Percentiles rank a stretch among this genome's conserved stretches.
Conservation (phyloP, 2,329 filamentous ascomycete genomes). For the Colletotrichum liaoningense region DNA sequence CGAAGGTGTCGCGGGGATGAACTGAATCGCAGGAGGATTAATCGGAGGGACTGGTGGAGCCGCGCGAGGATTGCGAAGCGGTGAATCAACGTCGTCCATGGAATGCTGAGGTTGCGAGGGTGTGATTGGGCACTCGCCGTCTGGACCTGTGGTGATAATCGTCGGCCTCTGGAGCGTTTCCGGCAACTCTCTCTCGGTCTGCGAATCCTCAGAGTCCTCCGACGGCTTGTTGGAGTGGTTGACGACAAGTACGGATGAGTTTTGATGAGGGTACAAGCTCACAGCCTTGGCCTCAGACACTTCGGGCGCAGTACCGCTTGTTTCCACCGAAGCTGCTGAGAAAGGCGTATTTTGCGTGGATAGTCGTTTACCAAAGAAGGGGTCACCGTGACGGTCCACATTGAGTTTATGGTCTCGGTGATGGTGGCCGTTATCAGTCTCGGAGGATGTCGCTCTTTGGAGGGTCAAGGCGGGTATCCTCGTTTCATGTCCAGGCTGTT, state of each 20-base stretch:
- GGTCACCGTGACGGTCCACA: slow-evolving; percentile 65
- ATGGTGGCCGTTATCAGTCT: slow-evolving; percentile 47
- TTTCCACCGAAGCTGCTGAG: slow-evolving; percentile 70
- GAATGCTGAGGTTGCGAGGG: slow-evolving; percentile 62
- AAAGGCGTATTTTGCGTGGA: slow-evolving; percentile 71
- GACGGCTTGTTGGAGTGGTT: slow-evolving; percentile 65
- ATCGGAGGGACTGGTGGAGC: slow-evolving; percentile 62
- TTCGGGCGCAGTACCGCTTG: slow-evolving; percentile 70
- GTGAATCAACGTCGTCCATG: slow-evolving; percentile 69
- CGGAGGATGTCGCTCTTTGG: slow-evolving; percentile 46
- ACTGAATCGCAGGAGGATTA: slow-evolving; percentile 65
- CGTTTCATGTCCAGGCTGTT: slow-evolving; percentile 37
- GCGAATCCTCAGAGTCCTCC: slow-evolving; percentile 53
- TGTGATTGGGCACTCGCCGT: slow-evolving; percentile 57
- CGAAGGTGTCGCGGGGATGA: slow-evolving; percentile 73
- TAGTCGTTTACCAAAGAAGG: slow-evolving; percentile 62
- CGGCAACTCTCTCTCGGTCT: slow-evolving; percentile 41
- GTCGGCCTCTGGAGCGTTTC: slow-evolving; percentile 45
- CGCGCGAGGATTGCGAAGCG: slow-evolving; percentile 68
- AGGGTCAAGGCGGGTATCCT: slow-evolving; percentile 44
- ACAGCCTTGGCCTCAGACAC: slow-evolving; percentile 73
- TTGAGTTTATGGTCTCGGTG: slow-evolving; percentile 47
- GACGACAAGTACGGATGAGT: slow-evolving; percentile 71
- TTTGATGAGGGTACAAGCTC: slow-evolving; percentile 73
- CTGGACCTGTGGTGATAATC: slow-evolving; percentile 52